Conservation (phyloP, 1,284 basidiomycete species). For the Laetiporus sulphureus region DNA sequence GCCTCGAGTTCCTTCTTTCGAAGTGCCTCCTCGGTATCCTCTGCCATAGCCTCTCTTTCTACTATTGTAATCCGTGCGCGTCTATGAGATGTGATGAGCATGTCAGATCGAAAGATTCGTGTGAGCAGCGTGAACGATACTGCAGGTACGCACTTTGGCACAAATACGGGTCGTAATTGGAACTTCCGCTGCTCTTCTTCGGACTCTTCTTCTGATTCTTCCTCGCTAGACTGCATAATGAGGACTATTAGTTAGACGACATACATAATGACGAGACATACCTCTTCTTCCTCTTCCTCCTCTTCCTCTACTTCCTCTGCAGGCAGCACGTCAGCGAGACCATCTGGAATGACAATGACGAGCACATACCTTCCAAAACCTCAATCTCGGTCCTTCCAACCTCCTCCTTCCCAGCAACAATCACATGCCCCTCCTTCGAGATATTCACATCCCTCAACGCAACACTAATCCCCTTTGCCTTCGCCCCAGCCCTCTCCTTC, state of each 20-base stretch:
- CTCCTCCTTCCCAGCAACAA: conserved; percentile 68
- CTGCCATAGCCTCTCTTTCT: conserved; percentile 55
- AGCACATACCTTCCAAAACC: conserved; percentile 35
- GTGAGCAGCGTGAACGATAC: conserved; percentile 1
- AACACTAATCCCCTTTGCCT: conserved; percentile 58
- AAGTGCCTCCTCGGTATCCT: conserved; percentile 65
- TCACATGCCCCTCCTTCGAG: conserved; percentile 70
- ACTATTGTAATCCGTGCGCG: conserved; percentile 64
- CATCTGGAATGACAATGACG: neutral
- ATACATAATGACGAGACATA: conserved; percentile 18
- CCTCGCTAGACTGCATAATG: conserved; percentile 59
- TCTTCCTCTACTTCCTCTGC: conserved; percentile 39
- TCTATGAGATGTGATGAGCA: conserved; percentile 32
- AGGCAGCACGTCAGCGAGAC: conserved; percentile 5
- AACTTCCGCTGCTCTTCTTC: conserved; percentile 55
- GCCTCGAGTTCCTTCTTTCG: conserved; percentile 58
- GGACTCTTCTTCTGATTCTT: conserved; percentile 65
- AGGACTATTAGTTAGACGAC: conserved; percentile 13
- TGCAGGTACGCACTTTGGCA: conserved; percentile 80
- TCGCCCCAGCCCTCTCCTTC: conserved; percentile 26
- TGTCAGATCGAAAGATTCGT: neutral
- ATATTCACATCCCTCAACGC: conserved; percentile 71
- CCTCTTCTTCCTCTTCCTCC: conserved; percentile 37
- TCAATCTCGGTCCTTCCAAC: conserved; percentile 57
- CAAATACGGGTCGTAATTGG: conserved; percentile 82